phyloP scores from a whole-genome alignment of 441 rosid species.

The Dalechampia spathulata region DNA sequence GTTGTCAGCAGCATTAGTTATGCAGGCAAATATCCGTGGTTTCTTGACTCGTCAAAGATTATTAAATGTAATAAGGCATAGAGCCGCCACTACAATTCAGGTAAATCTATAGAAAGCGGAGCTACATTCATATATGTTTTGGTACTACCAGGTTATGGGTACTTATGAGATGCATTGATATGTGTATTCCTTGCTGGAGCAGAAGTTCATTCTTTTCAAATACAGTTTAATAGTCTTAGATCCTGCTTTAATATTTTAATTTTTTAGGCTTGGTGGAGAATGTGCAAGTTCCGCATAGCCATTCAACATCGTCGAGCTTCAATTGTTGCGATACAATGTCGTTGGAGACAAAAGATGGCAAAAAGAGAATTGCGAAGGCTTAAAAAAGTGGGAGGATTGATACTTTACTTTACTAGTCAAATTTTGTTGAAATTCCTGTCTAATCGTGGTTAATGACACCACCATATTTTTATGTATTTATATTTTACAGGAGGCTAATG shows the following conservation, averaged over 20 bases:
- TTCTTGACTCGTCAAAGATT: conserved; percentile 52
- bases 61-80: conserved; percentile 43
- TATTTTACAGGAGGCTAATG: conserved; percentile 75
- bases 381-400: conserved; percentile 43
- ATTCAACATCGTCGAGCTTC: conserved; percentile 48
- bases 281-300: conserved; percentile 63
- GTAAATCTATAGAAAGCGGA: conserved; percentile 23
- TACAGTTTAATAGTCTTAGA: neutral
- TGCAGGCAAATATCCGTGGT: conserved; percentile 71
- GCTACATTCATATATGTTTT: neutral
- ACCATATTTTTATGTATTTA: conserved; percentile 7
- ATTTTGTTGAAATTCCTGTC: neutral
- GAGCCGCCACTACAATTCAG: conserved; percentile 78
- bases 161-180: neutral
- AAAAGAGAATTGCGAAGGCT: conserved; percentile 75
- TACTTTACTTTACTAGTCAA: neutral
- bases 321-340: conserved; percentile 79
- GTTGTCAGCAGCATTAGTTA: conserved; percentile 37
- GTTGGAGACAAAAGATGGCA: conserved; percentile 88
- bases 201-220: neutral
- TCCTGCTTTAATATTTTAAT: conserved; percentile 13
- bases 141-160: neutral
- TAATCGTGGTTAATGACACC: conserved; percentile 6
- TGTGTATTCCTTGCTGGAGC: neutral
- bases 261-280: conserved; percentile 71